phyloP scores from a whole-genome alignment of 2,329 filamentous ascomycete genomes.

The Aspergillus cejpii region DNA sequence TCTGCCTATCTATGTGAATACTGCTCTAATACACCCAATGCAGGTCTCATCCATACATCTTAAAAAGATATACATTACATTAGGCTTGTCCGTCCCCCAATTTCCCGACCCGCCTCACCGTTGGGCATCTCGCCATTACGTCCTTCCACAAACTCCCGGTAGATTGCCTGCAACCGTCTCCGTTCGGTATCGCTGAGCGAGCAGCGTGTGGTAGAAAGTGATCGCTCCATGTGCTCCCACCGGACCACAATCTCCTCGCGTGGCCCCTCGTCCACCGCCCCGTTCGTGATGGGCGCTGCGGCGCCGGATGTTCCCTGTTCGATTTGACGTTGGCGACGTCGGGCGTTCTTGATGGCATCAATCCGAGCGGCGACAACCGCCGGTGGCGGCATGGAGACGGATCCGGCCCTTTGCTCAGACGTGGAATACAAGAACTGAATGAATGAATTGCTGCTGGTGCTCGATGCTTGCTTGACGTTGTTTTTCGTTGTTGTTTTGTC shows the following conservation, averaged over 20 bases:
- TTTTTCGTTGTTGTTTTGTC: constrained; percentile 39
- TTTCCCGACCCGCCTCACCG: constrained; percentile 83
- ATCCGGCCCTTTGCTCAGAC: constrained; percentile 47
- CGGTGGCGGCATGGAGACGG: constrained; percentile 63
- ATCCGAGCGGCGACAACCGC: constrained; percentile 76
- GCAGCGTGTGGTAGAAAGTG: constrained; percentile 67
- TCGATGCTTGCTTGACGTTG: constrained; percentile 25
- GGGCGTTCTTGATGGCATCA: constrained; percentile 65
- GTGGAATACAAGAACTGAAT: constrained; percentile 77
- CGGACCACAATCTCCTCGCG: constrained; percentile 68
- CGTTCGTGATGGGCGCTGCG: constrained; percentile 20
- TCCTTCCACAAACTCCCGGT: constrained; percentile 85
- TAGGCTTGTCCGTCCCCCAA: constrained; percentile 85
- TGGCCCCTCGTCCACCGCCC: constrained; percentile 26
- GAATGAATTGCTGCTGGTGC: constrained; percentile 47
- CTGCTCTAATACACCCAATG: not conserved
- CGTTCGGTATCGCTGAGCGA: constrained; percentile 78
- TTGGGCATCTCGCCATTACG: constrained; percentile 92
- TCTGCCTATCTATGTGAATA: not conserved
- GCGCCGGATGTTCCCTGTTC: constrained; percentile 31
- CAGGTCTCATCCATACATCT: constrained; percentile 3
- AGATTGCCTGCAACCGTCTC: constrained; percentile 68
- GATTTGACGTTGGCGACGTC: constrained; percentile 55
- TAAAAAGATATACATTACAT: constrained; percentile 54
- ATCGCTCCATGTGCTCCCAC: constrained; percentile 76